Evolutionary conservation across 2,329 filamentous ascomycete genomes (phyloP).

Genomic region (Rutstroemia sp.): DNA sequence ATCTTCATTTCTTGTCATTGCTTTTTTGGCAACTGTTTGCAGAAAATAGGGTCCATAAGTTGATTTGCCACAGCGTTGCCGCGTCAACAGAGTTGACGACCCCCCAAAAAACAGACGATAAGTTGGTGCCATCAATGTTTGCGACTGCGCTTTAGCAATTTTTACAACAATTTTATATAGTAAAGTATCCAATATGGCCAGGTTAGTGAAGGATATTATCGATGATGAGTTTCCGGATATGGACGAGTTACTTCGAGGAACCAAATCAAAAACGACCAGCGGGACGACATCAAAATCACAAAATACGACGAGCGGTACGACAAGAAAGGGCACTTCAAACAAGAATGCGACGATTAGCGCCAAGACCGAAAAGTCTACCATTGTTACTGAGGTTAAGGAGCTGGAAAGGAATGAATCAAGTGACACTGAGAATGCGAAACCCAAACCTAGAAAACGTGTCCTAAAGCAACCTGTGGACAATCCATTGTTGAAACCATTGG

Average conservation of each 20-base stretch:
- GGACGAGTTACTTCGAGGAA: conserved; percentile 6
- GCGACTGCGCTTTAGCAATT: not conserved
- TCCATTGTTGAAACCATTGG: conserved; percentile 20
- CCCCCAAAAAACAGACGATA: not conserved
- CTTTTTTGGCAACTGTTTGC: not conserved
- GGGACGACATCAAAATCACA: not conserved
- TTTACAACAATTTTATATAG: not conserved
- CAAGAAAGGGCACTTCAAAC: not conserved
- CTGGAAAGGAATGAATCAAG: conserved; percentile 1
- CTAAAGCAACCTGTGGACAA: conserved; percentile 20
- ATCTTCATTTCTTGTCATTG: too few species aligned
- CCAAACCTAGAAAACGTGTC: conserved; percentile 20
- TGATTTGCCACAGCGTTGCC: conserved; percentile 1
- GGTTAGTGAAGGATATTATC: conserved; percentile 15
- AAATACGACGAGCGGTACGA: not conserved
- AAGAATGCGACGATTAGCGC: not conserved
- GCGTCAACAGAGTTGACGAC: conserved; percentile 1
- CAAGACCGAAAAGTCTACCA: not conserved
- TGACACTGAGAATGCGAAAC: conserved; percentile 1
- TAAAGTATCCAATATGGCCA: conserved; percentile 13
- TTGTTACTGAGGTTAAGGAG: not conserved
- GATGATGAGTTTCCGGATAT: conserved; percentile 22
- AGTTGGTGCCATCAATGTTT: not conserved
- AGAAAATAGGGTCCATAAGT: not conserved
- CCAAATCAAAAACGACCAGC: not conserved